Percentiles rank a stretch among this genome's conserved stretches.
These are phyloP conservation scores for Wallacemonas rigidus DNA, from an alignment of 208 protist genomes.

Conservation along the genomic window DNA sequence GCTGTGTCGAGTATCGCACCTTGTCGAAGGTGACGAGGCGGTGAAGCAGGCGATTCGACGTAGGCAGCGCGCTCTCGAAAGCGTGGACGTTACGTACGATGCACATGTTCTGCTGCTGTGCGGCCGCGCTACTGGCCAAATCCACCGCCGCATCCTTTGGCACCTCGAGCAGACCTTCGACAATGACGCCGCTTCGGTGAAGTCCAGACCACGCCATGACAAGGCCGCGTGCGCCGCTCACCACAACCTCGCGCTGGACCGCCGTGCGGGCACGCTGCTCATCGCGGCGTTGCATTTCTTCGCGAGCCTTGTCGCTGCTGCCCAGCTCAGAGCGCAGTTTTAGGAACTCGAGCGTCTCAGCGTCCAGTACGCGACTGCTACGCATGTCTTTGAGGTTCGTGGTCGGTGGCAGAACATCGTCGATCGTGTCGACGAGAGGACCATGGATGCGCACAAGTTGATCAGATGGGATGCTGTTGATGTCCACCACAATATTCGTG, in stretches of 20 bases:
- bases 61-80: constrained; percentile 83
- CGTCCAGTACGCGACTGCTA: constrained; percentile 65
- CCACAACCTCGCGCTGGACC: constrained; percentile 44
- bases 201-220: constrained; percentile 76
- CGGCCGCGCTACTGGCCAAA: neutral
- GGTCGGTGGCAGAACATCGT: constrained; percentile 55
- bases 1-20: constrained; percentile 59
- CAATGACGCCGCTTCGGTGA: constrained; percentile 76
- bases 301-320: constrained; percentile 47
- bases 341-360: constrained; percentile 62
- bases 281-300: constrained; percentile 34
- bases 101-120: constrained; percentile 28
- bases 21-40: constrained; percentile 68
- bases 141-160: constrained; percentile 21
- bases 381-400: constrained; percentile 82
- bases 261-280: constrained; percentile 28
- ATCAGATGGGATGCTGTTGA: constrained; percentile 49
- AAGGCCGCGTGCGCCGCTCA: constrained; percentile 31
- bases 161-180: constrained; percentile 34
- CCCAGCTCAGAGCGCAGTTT: constrained; percentile 49
- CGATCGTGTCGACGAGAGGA: constrained; percentile 42
- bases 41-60: constrained; percentile 61
- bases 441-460: constrained; percentile 55
- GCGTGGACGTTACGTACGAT: constrained; percentile 79
- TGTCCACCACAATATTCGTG: constrained; percentile 70